A percentile compares a stretch with the other conserved stretches of the same genome.
These are phyloP conservation scores for Oehlia diaphana DNA, from an alignment of 192 early-diverging fungal genomes.

Conservation along the genomic window DNA sequence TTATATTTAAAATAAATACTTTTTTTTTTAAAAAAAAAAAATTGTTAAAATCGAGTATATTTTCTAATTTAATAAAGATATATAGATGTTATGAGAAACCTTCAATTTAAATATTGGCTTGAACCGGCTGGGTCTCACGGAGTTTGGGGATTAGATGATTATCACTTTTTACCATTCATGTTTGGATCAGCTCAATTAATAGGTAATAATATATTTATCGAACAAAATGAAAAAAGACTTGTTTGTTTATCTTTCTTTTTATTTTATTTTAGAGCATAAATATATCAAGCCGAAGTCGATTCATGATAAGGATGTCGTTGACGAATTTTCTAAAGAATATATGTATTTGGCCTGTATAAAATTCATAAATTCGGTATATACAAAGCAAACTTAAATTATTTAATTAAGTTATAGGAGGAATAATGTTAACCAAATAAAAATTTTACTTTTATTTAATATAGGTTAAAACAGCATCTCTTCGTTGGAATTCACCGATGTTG, in stretches of 20 bases:
- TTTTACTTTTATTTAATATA: slow-evolving; percentile 5
- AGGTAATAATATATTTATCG: slow-evolving; percentile 35
- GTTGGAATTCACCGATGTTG: slow-evolving; percentile 94
- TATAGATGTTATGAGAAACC: slow-evolving; percentile 81
- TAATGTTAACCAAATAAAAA: too few relatives aligned
- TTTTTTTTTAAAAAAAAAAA: background rate
- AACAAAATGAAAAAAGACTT: background rate
- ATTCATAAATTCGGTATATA: slow-evolving; percentile 80
- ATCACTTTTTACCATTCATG: slow-evolving; percentile 94
- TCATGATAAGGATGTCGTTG: slow-evolving; percentile 84
- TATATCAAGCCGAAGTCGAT: slow-evolving; percentile 93
- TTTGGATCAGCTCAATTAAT: slow-evolving; percentile 88
- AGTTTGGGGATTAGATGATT: slow-evolving; percentile 99
- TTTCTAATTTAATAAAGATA: slow-evolving; percentile 55
- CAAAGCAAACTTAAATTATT: too few relatives aligned
- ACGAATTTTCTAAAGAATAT: slow-evolving; percentile 87
- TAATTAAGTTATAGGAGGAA: too few relatives aligned
- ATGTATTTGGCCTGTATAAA: slow-evolving; percentile 95
- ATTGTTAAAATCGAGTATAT: background rate
- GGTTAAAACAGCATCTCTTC: slow-evolving; percentile 68
- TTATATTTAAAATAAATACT: background rate
- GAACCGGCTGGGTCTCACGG: slow-evolving; percentile 98
- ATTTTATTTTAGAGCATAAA: slow-evolving; percentile 66
- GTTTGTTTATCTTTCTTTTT: background rate
- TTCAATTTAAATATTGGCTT: slow-evolving; percentile 92